Conservation (phyloP, 2,329 filamentous ascomycete genomes). For the Paecilomyces dactylethromorphus region DNA sequence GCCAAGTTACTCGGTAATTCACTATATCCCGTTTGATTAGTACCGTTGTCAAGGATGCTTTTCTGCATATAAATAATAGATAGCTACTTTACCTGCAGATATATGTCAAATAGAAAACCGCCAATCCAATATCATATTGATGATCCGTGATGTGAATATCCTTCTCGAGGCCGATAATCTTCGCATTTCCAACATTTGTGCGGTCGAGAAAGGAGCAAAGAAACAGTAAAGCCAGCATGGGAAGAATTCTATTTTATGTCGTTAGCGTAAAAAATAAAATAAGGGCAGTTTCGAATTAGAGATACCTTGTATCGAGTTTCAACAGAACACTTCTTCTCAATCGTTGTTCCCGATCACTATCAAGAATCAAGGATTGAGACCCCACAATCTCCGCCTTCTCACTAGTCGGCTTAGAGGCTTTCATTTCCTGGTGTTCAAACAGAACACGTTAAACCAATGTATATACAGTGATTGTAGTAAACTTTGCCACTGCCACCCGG, state of each 20-base stretch:
- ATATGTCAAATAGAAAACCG: slow-evolving; percentile 55
- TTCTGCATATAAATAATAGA: neutral
- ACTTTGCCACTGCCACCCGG: no score
- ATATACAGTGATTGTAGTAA: no score
- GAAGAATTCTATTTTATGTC: slow-evolving; percentile 46
- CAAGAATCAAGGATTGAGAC: neutral
- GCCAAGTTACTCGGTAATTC: slow-evolving; percentile 60
- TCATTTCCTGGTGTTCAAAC: slow-evolving; percentile 3
- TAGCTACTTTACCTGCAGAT: slow-evolving; percentile 48
- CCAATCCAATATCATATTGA: slow-evolving; percentile 59
- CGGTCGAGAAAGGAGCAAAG: slow-evolving; percentile 61
- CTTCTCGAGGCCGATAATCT: slow-evolving; percentile 55
- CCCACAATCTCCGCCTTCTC: neutral
- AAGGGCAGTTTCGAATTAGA: neutral
- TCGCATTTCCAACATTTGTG: slow-evolving; percentile 68
- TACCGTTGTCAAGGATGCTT: neutral
- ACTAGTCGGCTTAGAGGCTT: neutral
- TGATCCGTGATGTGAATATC: slow-evolving; percentile 53
- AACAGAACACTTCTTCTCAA: slow-evolving; percentile 37
- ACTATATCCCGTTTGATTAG: slow-evolving; percentile 24
- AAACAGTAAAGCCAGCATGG: slow-evolving; percentile 58
- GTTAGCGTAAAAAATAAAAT: neutral
- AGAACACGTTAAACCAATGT: no score
- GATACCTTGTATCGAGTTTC: slow-evolving; percentile 50
- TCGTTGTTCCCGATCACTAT: neutral